A percentile compares a stretch with the other conserved stretches of the same genome.
These are phyloP conservation scores for Panicum hallii DNA, from an alignment of 202 grass and related monocot species.

Conservation along the genomic window DNA sequence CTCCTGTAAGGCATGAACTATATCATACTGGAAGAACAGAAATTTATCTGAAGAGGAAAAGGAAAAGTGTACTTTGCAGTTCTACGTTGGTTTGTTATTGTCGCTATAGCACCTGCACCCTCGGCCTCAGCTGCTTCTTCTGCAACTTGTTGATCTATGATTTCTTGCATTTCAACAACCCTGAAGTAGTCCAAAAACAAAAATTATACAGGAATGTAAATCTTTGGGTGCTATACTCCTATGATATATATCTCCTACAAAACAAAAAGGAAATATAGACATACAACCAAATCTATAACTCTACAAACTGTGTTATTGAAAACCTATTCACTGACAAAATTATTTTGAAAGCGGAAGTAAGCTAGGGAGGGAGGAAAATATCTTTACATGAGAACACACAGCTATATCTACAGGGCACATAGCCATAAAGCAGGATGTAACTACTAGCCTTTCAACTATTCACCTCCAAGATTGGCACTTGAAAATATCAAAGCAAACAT, in stretches of 20 bases:
- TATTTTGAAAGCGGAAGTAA: constrained; percentile 14
- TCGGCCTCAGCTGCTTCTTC: constrained; percentile 99
- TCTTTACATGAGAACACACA: constrained; percentile 9
- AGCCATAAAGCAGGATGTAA: constrained; percentile 15
- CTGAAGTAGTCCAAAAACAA: constrained; percentile 41
- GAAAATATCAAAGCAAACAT: constrained; percentile 43
- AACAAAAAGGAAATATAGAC: constrained; percentile 13
- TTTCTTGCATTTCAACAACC: constrained; percentile 99
- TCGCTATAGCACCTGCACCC: constrained; percentile 77
- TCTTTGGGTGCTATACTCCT: constrained; percentile 4
- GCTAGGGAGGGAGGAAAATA: not conserved
- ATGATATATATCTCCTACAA: constrained; percentile 27
- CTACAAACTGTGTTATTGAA: constrained; percentile 11
- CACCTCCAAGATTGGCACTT: constrained; percentile 14
- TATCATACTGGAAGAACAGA: constrained; percentile 26
- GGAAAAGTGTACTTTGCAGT: constrained; percentile 73
- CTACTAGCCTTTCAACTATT: constrained; percentile 13
- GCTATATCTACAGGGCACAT: not conserved
- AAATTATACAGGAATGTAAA: constrained; percentile 51
- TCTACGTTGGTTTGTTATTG: constrained; percentile 92
- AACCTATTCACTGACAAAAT: constrained; percentile 25
- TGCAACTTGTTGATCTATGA: constrained; percentile 95
- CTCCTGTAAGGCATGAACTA: constrained; percentile 43
- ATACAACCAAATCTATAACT: constrained; percentile 13
- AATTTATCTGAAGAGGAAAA: constrained; percentile 30